Base-by-base conservation (phyloP, 202 grass and related monocot genomes). In the Carex sylvatica region DNA sequence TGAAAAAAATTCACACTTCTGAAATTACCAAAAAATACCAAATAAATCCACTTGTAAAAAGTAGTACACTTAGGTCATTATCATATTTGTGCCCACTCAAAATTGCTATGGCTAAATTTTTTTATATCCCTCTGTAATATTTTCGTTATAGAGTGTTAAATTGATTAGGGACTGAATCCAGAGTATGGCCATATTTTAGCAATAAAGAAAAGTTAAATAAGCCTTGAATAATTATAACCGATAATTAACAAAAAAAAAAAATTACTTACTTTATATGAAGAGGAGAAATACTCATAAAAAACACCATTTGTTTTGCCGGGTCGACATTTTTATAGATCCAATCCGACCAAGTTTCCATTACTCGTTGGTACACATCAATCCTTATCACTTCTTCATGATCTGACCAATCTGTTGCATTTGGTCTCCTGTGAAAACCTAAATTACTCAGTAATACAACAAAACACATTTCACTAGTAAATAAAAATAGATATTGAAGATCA, bases 241-340 rank as follows among this genome's bases (percentile, higher is more conserved):
- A 3, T 35, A 33, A 8, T 35, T 54, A 77, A 12, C 4, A 3
- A 18, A 36, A 78, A 20, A 78, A 54, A 4, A 55, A 2, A 16
- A 49, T 12, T 65, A 54, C 56, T 87, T 49, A 93, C 94, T 86
- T 97, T 65, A 86, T 65, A 79, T 97, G 94, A 85, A 77, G 84
- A 23, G 94, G 91, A 65, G 94, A 97, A 16, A 93, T 90, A 18
- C 91, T 97, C 87, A 91, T 90, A 86, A 97, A 97, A 70, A 93
- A 90, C 35, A 93, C 81, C 1, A 75, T 87, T 3, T 91, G 90
- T 83, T 61, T 79, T 6, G 63, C 80, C 0, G 89, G 89, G 81
- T 97, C 84, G 9, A 97, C 8, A 36, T 93, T 97, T 9, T 81
- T 38, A 4, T 81, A 47, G 2, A 97, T 72, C 94, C 94, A 97